Evolutionary conservation across 495 filamentous ascomycete species (phyloP).

Genomic region (Tuber indicum): DNA sequence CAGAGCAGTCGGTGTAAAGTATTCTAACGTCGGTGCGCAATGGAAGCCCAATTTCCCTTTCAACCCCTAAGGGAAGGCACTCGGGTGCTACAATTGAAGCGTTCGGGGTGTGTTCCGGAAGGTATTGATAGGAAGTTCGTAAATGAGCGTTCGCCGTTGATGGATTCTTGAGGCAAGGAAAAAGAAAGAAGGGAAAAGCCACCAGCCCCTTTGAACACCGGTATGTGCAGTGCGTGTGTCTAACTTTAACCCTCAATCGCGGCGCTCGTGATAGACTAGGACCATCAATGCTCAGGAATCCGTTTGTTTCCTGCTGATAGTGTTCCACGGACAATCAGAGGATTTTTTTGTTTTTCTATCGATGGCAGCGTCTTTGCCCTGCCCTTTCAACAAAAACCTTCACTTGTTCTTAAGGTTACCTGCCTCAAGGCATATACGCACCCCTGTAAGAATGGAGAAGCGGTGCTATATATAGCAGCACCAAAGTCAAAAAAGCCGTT

Average conservation of each 20-base stretch:
- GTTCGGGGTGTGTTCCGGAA: neutral
- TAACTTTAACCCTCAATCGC: neutral
- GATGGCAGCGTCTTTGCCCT: neutral
- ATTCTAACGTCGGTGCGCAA: neutral
- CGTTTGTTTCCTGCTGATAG: neutral
- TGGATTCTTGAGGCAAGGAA: neutral
- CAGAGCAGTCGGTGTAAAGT: neutral
- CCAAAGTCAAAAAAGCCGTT: neutral
- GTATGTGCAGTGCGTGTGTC: neutral
- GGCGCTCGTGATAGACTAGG: neutral
- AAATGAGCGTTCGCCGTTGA: neutral
- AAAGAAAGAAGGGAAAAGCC: neutral
- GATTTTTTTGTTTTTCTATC: neutral
- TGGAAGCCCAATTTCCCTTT: neutral
- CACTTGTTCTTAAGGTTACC: neutral
- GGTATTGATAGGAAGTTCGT: neutral
- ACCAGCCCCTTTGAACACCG: neutral
- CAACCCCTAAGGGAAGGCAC: neutral
- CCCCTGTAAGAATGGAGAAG: neutral
- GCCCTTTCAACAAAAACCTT: neutral
- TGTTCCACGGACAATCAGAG: neutral
- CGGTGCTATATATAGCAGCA: neutral
- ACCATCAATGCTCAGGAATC: neutral
- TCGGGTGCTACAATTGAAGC: neutral
- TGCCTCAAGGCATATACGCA: neutral